Conservation (phyloP, 306 rosid species). For the Mimosa pudica region DNA sequence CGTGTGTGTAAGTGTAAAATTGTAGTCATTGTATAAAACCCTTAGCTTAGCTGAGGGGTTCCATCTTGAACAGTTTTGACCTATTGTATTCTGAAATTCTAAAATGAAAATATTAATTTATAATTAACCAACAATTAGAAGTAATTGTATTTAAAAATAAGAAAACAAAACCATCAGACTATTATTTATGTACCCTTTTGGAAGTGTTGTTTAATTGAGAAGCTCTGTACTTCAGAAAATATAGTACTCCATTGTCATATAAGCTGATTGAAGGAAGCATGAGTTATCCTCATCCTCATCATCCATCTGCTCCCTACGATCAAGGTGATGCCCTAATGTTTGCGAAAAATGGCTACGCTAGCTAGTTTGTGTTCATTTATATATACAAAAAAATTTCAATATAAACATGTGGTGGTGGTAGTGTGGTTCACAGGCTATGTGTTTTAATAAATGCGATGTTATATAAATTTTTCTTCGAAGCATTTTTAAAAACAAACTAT, state of each 20-base stretch:
- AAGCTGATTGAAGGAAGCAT: background rate
- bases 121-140: background rate
- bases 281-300: background rate
- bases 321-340: background rate
- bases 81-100: too few relatives aligned
- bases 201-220: background rate
- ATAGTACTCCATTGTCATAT: background rate
- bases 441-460: background rate
- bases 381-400: background rate
- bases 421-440: background rate
- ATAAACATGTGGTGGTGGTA: background rate
- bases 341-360: background rate
- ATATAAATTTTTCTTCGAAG: background rate
- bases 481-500: background rate
- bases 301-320: background rate
- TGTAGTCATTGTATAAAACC: background rate
- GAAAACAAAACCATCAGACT: background rate
- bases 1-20: too few relatives aligned
- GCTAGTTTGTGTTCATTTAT: background rate
- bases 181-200: background rate
- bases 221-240: background rate
- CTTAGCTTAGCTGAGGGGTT: background rate
- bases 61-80: background rate
- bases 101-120: too few relatives aligned
- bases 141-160: background rate